Conservation (phyloP, 768 basidiomycete species). For the Phylloporus rhodoxanthus region DNA sequence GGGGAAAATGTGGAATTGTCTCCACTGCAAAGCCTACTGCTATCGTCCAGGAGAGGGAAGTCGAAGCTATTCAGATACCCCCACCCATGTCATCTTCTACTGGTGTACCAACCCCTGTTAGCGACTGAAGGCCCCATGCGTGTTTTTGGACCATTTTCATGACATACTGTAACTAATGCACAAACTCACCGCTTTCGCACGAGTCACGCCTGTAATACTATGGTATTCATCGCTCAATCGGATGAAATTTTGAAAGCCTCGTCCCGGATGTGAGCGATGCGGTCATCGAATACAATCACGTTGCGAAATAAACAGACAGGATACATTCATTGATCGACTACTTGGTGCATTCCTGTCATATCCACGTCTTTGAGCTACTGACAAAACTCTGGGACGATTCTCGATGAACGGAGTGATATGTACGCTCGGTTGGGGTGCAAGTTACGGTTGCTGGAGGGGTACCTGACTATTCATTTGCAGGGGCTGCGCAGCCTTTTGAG, state of each 20-base stretch:
- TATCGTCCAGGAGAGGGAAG: conserved; percentile 54
- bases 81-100: conserved; percentile 48
- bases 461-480: background rate
- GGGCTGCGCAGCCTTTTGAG: conserved; percentile 22
- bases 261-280: background rate
- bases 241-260: background rate
- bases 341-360: background rate
- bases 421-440: conserved; percentile 24
- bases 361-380: conserved; percentile 4
- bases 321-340: background rate
- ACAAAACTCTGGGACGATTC: conserved; percentile 2
- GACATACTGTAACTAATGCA: conserved; percentile 15
- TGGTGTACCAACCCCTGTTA: conserved; percentile 27
- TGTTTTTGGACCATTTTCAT: background rate
- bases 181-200: background rate
- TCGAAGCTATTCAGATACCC: conserved; percentile 46
- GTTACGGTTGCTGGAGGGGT: conserved; percentile 28
- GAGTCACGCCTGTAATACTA: conserved; percentile 9
- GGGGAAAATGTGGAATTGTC: conserved; percentile 45
- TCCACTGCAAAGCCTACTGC: conserved; percentile 52
- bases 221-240: background rate
- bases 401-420: conserved; percentile 22
- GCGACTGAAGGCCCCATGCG: conserved; percentile 16
- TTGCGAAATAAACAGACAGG: background rate
- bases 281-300: background rate